These are phyloP conservation scores for Chalaropsis thielavioides DNA, from an alignment of 2,329 filamentous ascomycete genomes.

Conservation along the genomic window DNA sequence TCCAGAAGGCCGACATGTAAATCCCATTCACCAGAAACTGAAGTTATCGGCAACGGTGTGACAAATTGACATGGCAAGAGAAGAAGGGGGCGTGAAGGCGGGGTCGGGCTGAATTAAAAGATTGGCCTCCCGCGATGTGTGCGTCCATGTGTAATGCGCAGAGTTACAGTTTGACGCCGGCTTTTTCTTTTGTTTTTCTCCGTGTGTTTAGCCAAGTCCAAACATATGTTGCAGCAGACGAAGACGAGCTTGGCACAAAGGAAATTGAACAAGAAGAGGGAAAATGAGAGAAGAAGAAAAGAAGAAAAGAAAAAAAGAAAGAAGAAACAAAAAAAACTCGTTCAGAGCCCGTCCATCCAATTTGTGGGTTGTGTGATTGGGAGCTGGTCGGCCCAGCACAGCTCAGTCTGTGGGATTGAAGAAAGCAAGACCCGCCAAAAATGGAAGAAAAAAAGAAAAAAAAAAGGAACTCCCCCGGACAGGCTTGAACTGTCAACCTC, in stretches of 20 bases:
- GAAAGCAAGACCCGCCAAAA: not conserved
- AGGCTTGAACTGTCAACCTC: slow-evolving; percentile 18
- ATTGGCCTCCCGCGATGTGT: not conserved
- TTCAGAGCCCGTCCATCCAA: too few species aligned
- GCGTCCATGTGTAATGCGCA: too few species aligned
- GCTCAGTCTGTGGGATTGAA: too few species aligned
- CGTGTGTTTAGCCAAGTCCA: not conserved
- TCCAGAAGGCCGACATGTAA: not conserved
- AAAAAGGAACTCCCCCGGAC: slow-evolving; percentile 14
- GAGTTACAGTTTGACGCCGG: too few species aligned
- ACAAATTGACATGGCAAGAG: not conserved
- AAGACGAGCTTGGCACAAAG: not conserved
- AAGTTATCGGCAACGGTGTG: not conserved
- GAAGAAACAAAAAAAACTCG: too few species aligned
- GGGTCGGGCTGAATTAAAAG: not conserved
- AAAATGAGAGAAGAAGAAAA: too few species aligned
- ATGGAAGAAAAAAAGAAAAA: not conserved
- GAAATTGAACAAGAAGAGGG: not conserved
- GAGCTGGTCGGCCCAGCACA: too few species aligned
- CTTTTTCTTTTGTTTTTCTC: not conserved
- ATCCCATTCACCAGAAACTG: not conserved
- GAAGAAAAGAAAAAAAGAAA: too few species aligned
- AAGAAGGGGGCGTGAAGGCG: not conserved
- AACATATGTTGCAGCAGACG: not conserved
- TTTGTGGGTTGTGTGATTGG: too few species aligned